These are phyloP conservation scores for Parathielavia appendiculata DNA, from an alignment of 495 filamentous ascomycete species.

Conservation along the genomic window DNA sequence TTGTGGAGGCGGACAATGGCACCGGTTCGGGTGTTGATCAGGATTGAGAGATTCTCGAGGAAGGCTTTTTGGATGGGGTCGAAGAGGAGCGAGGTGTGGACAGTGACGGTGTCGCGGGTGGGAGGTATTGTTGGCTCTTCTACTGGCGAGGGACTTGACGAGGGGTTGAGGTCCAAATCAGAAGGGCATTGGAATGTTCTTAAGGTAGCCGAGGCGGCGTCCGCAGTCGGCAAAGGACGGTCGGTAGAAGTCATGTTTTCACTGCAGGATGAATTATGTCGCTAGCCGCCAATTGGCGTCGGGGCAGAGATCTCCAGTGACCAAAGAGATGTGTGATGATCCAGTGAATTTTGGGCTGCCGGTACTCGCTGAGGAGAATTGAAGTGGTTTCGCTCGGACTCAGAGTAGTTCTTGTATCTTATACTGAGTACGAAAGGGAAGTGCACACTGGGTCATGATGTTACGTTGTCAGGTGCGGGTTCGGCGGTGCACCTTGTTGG, in stretches of 20 bases:
- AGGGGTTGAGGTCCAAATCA: not conserved
- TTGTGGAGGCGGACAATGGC: constrained; percentile 37
- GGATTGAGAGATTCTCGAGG: constrained; percentile 38
- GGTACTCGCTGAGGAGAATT: too few relatives aligned
- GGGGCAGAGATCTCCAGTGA: too few relatives aligned
- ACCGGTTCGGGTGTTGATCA: constrained; percentile 35
- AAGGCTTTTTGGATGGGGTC: constrained; percentile 46
- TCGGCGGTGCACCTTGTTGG: constrained; percentile 18
- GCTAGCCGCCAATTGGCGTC: too few relatives aligned
- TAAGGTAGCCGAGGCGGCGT: not conserved
- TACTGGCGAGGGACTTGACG: not conserved
- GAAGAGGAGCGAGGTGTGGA: constrained; percentile 48
- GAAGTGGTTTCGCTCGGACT: too few relatives aligned
- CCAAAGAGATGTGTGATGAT: too few relatives aligned
- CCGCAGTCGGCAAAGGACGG: not conserved
- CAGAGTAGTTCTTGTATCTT: too few relatives aligned
- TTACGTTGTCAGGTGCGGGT: not conserved
- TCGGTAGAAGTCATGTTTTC: not conserved
- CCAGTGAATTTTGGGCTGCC: too few relatives aligned
- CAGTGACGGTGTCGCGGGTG: constrained; percentile 22
- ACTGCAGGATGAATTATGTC: too few relatives aligned
- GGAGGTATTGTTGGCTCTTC: constrained; percentile 5
- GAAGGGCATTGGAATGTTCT: not conserved
- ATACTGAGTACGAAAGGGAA: too few relatives aligned
- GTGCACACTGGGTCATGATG: not conserved